phyloP scores from a whole-genome alignment of 164 flowering plant genomes.

The Nymphaea thermarum region DNA sequence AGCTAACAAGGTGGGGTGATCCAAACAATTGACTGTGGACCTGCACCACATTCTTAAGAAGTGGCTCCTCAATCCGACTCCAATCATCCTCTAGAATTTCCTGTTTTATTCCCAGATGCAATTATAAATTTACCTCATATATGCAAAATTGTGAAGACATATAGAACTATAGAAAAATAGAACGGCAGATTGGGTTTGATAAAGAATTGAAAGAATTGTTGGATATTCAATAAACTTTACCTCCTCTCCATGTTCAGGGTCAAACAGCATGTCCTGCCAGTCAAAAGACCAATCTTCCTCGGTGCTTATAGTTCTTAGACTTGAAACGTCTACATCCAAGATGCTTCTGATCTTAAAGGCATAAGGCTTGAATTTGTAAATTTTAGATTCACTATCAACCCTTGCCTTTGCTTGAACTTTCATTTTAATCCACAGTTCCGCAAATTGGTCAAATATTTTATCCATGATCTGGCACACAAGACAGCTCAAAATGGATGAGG shows the following conservation, averaged over 20 bases:
- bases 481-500: neutral
- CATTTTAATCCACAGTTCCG: constrained; percentile 55
- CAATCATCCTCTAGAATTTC: constrained; percentile 42
- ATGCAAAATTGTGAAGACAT: no score
- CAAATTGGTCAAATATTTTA: constrained; percentile 43
- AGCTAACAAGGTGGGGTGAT: constrained; percentile 31
- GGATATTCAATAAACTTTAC: constrained; percentile 15
- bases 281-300: constrained; percentile 39
- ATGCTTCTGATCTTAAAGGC: constrained; percentile 46
- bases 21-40: constrained; percentile 69
- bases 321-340: constrained; percentile 47
- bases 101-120: constrained; percentile 19
- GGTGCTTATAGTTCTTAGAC: constrained; percentile 20
- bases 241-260: constrained; percentile 23
- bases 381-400: constrained; percentile 34
- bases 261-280: constrained; percentile 60
- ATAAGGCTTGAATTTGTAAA: constrained; percentile 65
- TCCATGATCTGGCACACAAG: constrained; percentile 37
- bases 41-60: constrained; percentile 31
- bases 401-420: constrained; percentile 38
- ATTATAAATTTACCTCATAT: no score
- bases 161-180: no score
- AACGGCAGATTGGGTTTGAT: no score
- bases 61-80: constrained; percentile 40
- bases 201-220: no score